A percentile compares a stretch with the other conserved stretches of the same genome.
phyloP scores from a whole-genome alignment of 2,329 filamentous ascomycete genomes.

The Elsinoe fawcettii region DNA sequence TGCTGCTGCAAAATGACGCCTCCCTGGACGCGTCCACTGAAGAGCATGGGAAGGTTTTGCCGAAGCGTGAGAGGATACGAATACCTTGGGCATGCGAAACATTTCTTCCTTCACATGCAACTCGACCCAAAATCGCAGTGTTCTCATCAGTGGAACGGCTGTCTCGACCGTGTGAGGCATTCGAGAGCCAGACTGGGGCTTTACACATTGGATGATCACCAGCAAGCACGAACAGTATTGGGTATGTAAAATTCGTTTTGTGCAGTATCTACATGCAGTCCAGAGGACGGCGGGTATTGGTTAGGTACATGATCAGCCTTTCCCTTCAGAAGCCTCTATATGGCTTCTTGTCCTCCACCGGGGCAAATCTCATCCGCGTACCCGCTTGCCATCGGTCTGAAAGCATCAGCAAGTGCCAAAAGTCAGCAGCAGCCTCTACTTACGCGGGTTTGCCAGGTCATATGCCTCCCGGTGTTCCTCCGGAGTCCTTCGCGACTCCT shows the following conservation, averaged over 20 bases:
- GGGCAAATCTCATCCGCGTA: not conserved
- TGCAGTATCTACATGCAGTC: not conserved
- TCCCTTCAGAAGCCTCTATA: not conserved
- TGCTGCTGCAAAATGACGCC: slow-evolving; percentile 8
- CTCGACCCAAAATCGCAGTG: not conserved
- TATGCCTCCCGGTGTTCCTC: slow-evolving; percentile 13
- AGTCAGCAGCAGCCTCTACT: not conserved
- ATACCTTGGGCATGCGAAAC: not conserved
- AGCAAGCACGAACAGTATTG: not conserved
- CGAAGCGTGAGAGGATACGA: slow-evolving; percentile 2
- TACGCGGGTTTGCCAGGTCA: not conserved
- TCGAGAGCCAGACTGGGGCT: no score
- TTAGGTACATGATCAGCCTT: no score
- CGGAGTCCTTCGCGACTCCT: slow-evolving; percentile 4
- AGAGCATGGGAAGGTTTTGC: slow-evolving; percentile 5
- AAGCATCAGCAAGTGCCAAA: not conserved
- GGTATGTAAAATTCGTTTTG: not conserved
- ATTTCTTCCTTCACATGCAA: not conserved
- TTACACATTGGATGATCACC: not conserved
- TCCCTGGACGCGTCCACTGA: slow-evolving; percentile 1
- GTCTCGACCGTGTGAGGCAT: no score
- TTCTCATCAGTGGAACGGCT: no score
- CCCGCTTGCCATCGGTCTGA: not conserved
- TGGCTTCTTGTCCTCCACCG: not conserved
- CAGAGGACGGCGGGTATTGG: no score